Base-by-base conservation (phyloP, 352 stramenopile genomes). In the Peronospora farinosa region DNA sequence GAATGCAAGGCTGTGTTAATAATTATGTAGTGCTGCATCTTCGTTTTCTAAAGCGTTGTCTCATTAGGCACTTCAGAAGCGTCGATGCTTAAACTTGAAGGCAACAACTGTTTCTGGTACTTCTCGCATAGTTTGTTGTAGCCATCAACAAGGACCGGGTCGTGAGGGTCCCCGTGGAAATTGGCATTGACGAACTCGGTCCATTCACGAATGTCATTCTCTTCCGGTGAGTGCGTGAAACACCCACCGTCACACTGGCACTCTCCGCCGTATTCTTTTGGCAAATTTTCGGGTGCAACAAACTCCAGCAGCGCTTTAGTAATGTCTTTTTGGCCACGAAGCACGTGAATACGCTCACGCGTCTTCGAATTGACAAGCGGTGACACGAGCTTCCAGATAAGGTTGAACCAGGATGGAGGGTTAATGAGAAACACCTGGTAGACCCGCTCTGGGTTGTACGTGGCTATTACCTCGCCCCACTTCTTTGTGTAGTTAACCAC, bases 391-490 rank as follows among this genome's bases (percentile, higher is more conserved):
- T 87, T 87, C 78, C 78, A 89, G 40, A 89, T 87, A 23, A 89
- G 67, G 46, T 82, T 84, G 42, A 89, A 89, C 78, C 78, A 89
- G 8, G 62, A 53, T 19, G 78, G 78, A 9, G 74, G 74, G 50
- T 89, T 87, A 38, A 89, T 44, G 57, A 89, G 78, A 43, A 89
- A 84, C 7, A 87, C 56, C 25, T 88, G 74, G 47, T 74, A 84
- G 3, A 85, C 69, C 13, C 78, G 74, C 54, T 89, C 78, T 3
- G 78, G 76, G 53, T 89, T 85, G 69, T 89, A 85, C 37, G 74
- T 65, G 35, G 69, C 78, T n/a, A 78, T 57, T 35, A 72, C 70
- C 37, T 78, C 61, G 13, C 74, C 76, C 40, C 78, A 65, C 27
- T 77, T 72, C 49, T 89, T 89, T 13, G 69, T 84, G 58, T 84